Evolutionary conservation across 129 eudicot genomes (phyloP), one percentile per base, ranked within the genome.

Genomic region (Tanacetum coccineum): DNA sequence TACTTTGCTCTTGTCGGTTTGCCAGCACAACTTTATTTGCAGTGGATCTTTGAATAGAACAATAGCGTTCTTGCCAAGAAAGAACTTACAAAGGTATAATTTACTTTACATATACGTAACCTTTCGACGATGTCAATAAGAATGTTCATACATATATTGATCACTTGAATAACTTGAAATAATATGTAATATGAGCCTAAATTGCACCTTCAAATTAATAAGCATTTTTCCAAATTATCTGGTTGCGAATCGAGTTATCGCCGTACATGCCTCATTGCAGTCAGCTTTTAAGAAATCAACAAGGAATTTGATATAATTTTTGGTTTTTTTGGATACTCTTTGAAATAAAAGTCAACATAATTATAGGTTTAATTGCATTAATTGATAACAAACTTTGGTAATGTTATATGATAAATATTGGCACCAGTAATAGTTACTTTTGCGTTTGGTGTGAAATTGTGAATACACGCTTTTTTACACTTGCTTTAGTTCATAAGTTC

Each of bases 1-100:
- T 89, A 89, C 0, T 90, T 84, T 72, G 95, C 91, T 8, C 82
- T 90, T 68, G 89, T 87, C 70, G 97, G 91, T n/a, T n/a, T 73
- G 87, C 89, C 79, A 90, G 85, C 64, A 80, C 87, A 95, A n/a
- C n/a, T n/a, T n/a, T n/a, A n/a, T n/a, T n/a, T n/a, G n/a, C 95
- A 90, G 67, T 76, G 95, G 79, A 90, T 90, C 60, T 84, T 89
- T n/a, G 97, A 95, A 90, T 75, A 87, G 97, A 79, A 90, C 73
- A 84, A 90, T 78, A 91, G 87, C 78, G 87, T 90, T 62, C 91
- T 90, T 74, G 81, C 89, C 55, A 90, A 90, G 79, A 87, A 87
- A 80, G 87, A 84, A 79, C 89, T 90, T 22, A 87, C 97, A 9
- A 84, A 90, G 97, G 97, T 87, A 64, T 42, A 50, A 22, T 17